Conservation (phyloP, 2,329 filamentous ascomycete species). For the Colletotrichum nymphaeae region DNA sequence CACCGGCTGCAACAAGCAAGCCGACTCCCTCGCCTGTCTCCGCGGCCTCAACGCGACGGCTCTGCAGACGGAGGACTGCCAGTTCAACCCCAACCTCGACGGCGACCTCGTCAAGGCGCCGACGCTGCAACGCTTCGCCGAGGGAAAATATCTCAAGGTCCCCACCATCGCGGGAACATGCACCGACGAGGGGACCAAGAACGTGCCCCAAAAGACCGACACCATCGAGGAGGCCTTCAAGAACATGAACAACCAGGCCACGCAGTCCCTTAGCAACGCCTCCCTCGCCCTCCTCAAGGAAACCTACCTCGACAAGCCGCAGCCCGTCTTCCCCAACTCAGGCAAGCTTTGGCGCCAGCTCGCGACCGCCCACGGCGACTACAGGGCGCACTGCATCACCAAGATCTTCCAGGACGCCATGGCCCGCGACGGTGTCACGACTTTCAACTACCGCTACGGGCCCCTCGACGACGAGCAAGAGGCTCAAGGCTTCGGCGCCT, state of each 20-base stretch:
- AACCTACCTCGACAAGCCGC: conserved; percentile 49
- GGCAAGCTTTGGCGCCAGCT: conserved; percentile 52
- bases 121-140: conserved; percentile 59
- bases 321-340: conserved; percentile 43
- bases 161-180: conserved; percentile 61
- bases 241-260: conserved; percentile 50
- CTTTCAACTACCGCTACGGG: conserved; percentile 78
- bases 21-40: conserved; percentile 58
- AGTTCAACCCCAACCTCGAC: conserved; percentile 59
- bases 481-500: conserved; percentile 68
- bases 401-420: conserved; percentile 45
- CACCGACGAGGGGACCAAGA: conserved; percentile 51
- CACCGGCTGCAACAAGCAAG: conserved; percentile 53
- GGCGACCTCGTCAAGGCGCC: conserved; percentile 61
- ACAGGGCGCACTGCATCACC: conserved; percentile 50
- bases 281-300: conserved; percentile 46
- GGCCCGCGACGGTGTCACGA: conserved; percentile 44
- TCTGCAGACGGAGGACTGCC: conserved; percentile 38
- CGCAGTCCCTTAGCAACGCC: conserved; percentile 44
- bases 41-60: conserved; percentile 34
- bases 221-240: conserved; percentile 46
- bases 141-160: conserved; percentile 64
- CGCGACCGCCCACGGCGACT: conserved; percentile 49
- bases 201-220: conserved; percentile 43
- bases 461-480: conserved; percentile 69